phyloP scores from a whole-genome alignment of 2,329 filamentous ascomycete species.

The Claviceps africana region DNA sequence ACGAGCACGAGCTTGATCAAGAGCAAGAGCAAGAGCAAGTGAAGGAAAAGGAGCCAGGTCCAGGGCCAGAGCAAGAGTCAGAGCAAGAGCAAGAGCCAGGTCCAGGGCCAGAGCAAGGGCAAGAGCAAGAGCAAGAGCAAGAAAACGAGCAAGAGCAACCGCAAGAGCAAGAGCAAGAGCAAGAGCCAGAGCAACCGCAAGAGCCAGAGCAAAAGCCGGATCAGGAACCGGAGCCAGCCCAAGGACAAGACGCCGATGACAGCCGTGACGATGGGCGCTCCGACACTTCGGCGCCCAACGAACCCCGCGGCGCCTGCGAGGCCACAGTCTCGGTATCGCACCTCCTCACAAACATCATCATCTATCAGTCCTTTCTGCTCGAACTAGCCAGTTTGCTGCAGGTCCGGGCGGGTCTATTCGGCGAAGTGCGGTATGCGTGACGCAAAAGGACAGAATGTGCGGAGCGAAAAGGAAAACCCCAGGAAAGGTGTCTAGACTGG shows the following conservation, averaged over 20 bases:
- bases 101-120: too few species aligned
- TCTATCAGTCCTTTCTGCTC: slow-evolving; percentile 67
- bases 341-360: slow-evolving; percentile 64
- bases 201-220: slow-evolving; percentile 7
- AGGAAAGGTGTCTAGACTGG: neutral
- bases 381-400: slow-evolving; percentile 65
- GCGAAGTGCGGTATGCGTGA: slow-evolving; percentile 51
- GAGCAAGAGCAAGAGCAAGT: neutral
- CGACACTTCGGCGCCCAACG: neutral
- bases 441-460: neutral
- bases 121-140: neutral
- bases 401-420: slow-evolving; percentile 60
- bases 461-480: neutral
- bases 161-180: slow-evolving; percentile 8
- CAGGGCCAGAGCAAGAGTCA: too few species aligned
- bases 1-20: slow-evolving; percentile 9
- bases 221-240: slow-evolving; percentile 8
- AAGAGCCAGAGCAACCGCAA: slow-evolving; percentile 9
- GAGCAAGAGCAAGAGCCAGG: neutral
- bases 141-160: neutral
- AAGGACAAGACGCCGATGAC: slow-evolving; percentile 8
- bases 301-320: slow-evolving; percentile 9
- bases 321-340: slow-evolving; percentile 57
- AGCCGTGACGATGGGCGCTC: neutral
- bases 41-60: too few species aligned